These are phyloP conservation scores for Phytopythium montanum DNA, from an alignment of 352 stramenopile species.

Conservation along the genomic window DNA sequence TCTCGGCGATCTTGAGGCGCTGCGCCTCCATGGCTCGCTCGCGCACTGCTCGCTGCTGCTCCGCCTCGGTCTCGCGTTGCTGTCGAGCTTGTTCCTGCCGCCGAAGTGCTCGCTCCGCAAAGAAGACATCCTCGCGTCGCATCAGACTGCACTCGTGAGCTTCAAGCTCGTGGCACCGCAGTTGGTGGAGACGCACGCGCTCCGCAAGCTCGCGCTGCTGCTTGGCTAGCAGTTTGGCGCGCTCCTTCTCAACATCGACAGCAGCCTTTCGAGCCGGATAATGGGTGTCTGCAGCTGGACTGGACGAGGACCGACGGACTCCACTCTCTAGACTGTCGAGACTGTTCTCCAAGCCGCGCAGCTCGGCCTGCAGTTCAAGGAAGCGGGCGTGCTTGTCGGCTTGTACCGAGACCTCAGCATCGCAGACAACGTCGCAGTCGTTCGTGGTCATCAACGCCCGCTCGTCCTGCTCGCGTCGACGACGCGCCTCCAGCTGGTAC, in stretches of 20 bases:
- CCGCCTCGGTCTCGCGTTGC: slow-evolving; percentile 14
- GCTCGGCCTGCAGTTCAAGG: slow-evolving; percentile 22
- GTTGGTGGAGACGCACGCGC: slow-evolving; percentile 18
- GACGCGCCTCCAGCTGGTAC: slow-evolving; percentile 34
- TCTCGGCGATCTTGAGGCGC: slow-evolving; percentile 37
- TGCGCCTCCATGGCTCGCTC: slow-evolving; percentile 41
- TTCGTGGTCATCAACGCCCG: slow-evolving; percentile 32
- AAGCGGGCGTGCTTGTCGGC: slow-evolving; percentile 30
- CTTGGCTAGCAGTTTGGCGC: background rate
- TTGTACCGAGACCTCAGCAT: slow-evolving; percentile 18
- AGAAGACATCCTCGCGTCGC: slow-evolving; percentile 52
- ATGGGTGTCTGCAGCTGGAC: background rate
- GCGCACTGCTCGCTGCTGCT: slow-evolving; percentile 1
- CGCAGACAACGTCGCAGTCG: slow-evolving; percentile 30
- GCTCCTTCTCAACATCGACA: background rate
- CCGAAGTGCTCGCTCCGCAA: slow-evolving; percentile 39
- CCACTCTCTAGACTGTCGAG: background rate
- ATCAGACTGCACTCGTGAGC: slow-evolving; percentile 19
- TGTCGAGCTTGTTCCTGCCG: slow-evolving; percentile 25
- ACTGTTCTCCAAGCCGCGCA: slow-evolving; percentile 14
- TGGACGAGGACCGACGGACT: background rate
- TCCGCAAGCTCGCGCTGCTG: slow-evolving; percentile 18
- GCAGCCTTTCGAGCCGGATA: background rate
- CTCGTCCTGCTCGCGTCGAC: slow-evolving; percentile 37
- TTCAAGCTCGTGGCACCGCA: slow-evolving; percentile 7